These are phyloP conservation scores for Fusarium continuum DNA, from an alignment of 2,329 filamentous ascomycete genomes.

Conservation along the genomic window DNA sequence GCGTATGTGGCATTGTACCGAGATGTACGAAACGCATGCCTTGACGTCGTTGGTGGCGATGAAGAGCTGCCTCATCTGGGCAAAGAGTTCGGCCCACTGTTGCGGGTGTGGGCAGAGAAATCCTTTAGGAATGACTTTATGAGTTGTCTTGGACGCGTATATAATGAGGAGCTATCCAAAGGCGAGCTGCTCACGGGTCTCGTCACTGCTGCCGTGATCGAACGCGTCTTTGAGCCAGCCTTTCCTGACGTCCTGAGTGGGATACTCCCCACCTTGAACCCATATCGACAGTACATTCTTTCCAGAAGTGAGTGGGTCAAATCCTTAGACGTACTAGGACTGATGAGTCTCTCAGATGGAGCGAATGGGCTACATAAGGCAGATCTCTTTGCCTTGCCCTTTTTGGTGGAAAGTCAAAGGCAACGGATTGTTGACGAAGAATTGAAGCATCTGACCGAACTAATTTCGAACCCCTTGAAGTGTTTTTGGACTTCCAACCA, in stretches of 20 bases:
- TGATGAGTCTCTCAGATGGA: neutral
- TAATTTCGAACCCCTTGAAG: neutral
- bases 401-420: neutral
- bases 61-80: too few species aligned
- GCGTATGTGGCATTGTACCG: neutral
- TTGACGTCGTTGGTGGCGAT: neutral
- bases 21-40: neutral
- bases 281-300: neutral
- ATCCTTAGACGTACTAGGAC: fast-evolving
- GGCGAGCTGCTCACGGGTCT: neutral
- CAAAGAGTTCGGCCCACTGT: neutral
- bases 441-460: neutral
- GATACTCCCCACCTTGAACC: neutral
- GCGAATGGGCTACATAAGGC: neutral
- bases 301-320: neutral
- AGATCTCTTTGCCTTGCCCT: neutral
- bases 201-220: neutral
- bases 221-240: neutral
- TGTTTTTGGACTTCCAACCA: neutral
- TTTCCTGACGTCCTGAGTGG: neutral
- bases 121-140: neutral
- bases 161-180: neutral
- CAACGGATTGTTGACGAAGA: neutral
- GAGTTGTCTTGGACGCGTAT: neutral
- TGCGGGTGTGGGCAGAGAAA: neutral